These are phyloP conservation scores for Chloris gayana DNA, from an alignment of 176 grass and related monocot species.

Conservation along the genomic window DNA sequence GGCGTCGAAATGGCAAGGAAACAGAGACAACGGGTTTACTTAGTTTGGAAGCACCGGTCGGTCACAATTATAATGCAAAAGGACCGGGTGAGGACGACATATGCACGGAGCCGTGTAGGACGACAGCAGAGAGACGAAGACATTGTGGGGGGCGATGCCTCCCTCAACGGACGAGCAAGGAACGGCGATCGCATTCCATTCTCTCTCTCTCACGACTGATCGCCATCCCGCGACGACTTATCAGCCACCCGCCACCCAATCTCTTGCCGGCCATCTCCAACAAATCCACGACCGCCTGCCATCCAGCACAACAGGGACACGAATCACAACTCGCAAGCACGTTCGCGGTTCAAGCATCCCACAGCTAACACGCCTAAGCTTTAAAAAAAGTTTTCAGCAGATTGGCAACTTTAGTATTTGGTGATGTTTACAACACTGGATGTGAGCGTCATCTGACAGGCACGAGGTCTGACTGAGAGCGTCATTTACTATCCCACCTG, in stretches of 20 bases:
- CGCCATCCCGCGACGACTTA: too few species aligned
- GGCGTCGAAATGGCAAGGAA: not conserved
- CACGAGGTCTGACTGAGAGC: too few species aligned
- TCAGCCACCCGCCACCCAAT: not conserved
- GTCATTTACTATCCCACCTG: too few species aligned
- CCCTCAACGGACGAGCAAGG: constrained; percentile 5
- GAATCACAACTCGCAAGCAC: not conserved
- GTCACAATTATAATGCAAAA: too few species aligned
- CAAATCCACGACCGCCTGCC: constrained; percentile 16
- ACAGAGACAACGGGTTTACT: not conserved
- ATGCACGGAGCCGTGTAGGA: too few species aligned
- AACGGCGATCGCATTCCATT: constrained; percentile 17
- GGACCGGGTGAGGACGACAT: not conserved
- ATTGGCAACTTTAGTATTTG: not conserved
- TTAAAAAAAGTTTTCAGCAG: not conserved
- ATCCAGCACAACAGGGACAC: not conserved
- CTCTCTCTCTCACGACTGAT: not conserved
- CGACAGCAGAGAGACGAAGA: not conserved
- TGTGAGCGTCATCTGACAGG: too few species aligned
- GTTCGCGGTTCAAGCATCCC: not conserved
- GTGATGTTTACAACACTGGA: not conserved
- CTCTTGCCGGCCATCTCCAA: constrained; percentile 37
- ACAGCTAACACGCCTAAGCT: not conserved
- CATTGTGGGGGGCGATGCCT: not conserved
- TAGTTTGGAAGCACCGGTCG: not conserved